Evolutionary conservation across 768 basidiomycete genomes (phyloP).

Genomic region (Lactarius indigo): DNA sequence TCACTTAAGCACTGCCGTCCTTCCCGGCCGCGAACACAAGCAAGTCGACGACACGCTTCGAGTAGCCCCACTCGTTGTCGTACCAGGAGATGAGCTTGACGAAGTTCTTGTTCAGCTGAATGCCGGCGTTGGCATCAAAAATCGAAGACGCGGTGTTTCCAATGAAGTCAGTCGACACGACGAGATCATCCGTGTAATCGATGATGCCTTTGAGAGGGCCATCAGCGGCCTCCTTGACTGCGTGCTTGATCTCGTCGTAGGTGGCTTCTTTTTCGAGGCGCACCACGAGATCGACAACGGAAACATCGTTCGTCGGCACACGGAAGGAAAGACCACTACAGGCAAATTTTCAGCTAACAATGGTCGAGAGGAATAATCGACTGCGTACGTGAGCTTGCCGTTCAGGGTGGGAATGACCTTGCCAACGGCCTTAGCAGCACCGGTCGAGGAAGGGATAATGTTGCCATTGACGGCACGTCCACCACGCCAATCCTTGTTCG

Average conservation of each 20-base stretch:
- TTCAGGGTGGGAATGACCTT: constrained; percentile 96
- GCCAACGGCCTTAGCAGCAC: constrained; percentile 98
- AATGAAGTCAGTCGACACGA: constrained; percentile 93
- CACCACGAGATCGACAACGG: constrained; percentile 95
- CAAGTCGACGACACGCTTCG: constrained; percentile 87
- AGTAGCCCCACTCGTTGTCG: constrained; percentile 96
- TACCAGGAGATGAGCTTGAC: constrained; percentile 98
- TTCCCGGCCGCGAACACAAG: constrained; percentile 74
- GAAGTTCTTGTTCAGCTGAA: constrained; percentile 86
- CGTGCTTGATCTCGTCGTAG: constrained; percentile 89
- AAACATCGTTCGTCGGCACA: constrained; percentile 93
- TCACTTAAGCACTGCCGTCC: constrained; percentile 42
- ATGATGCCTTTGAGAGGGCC: constrained; percentile 69
- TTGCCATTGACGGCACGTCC: constrained; percentile 95
- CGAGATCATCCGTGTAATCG: constrained; percentile 88
- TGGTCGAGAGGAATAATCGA: not conserved
- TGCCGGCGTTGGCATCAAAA: constrained; percentile 93
- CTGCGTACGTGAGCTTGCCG: constrained; percentile 90
- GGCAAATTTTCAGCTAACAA: constrained; percentile 12
- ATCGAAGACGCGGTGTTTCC: constrained; percentile 77
- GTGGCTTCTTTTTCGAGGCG: constrained; percentile 81
- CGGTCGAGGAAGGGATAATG: constrained; percentile 99
- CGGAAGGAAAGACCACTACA: constrained; percentile 91
- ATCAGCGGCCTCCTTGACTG: constrained; percentile 74
- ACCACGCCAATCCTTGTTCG: constrained; percentile 95